Base-by-base conservation (phyloP, 202 grass and related monocot genomes). In the Saccharum hybrid region DNA sequence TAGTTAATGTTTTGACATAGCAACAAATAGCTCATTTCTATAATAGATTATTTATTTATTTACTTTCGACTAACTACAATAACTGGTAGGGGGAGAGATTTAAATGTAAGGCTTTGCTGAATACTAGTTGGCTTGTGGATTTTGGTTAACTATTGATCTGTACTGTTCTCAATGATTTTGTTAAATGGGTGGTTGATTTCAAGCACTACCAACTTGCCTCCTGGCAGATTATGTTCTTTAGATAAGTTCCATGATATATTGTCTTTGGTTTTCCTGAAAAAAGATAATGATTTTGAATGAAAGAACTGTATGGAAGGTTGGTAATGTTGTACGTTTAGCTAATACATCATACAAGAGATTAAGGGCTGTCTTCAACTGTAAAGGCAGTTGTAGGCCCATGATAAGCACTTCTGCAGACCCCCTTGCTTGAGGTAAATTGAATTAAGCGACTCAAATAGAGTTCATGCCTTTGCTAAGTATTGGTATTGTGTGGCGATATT, bases 401-500 rank as follows among this genome's bases (percentile, higher is more conserved):
- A 30, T 33, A 15, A 62, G 15, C 16, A 73, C 4, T 73, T 66
- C 19, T 73, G 19, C 8, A 22, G 76, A 61, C 26, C 33, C 26
- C 33, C 40, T 49, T 73, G 41, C 57, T 73, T 79, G n/a, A 52
- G 15, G 15, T 39, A 16, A 31, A 36, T 73, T 41, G 40, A 51
- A 59, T 73, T 38, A 52, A 52, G 49, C 5, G 15, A 33, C 69
- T 22, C 42, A 43, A 71, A 28, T 77, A n/a, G 63, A 64, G 45
- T 66, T 63, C 45, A 83, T 57, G 33, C n/a, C 42, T 11, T 78
- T 76, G 57, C 36, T n/a, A 46, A 26, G 36, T 78, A 36, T 71
- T 22, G 8, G 18, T 87, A 64, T 64, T 78, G 10, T 82, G 7
- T 16, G 13, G 30, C 52, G 59, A 31, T 68, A 31, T 81, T 80